Evolutionary conservation across 805 yeast genomes (phyloP), one percentile per base, ranked within the genome.

Genomic region (Lipomyces kockii): DNA sequence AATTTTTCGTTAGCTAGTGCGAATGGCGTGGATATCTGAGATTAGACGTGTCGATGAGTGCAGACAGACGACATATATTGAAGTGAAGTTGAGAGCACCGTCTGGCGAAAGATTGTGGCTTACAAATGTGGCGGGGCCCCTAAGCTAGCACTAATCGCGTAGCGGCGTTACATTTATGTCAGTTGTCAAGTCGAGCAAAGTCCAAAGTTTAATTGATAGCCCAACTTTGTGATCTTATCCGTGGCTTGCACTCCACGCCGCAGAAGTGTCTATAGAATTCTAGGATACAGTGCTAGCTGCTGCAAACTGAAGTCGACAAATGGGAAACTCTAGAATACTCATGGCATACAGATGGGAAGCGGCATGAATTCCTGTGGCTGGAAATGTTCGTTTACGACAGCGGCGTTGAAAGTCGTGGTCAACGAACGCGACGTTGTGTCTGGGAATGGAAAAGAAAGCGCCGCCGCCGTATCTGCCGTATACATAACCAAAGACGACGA

Each of bases 381-480:
- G 54, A 54, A 46, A 22, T 63, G 54, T 32, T 14, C 17, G 17
- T 59, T 53, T n/a, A 39, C 66, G 35, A 51, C 63, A 2, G 63
- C 37, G 17, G 62, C 66, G 37, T 37, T 59, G 5, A 63, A 59
- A 14, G 66, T 60, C 37, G 39, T 62, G 11, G 52, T 43, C 11
- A 9, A 20, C 32, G 32, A 29, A 29, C 7, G 32, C 32, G 5
- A 29, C 29, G 3, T 0, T 29, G 32, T 32, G 54, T 20, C 39
- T 37, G 43, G 12, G 9, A 39, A 27, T 17, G 54, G 11, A 57
- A 32, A 25, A 22, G 29, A 62, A 65, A 37, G 17, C 43, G 17
- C 17, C 17, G 63, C 43, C 20, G 59, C 65, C 22, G 69, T 59
- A 2, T 62, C 65, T 46, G 66, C 60, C n/a, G 61, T 60, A 2